These are phyloP conservation scores for Fusarium virguliforme DNA, from an alignment of 2,329 filamentous ascomycete genomes.

Conservation along the genomic window DNA sequence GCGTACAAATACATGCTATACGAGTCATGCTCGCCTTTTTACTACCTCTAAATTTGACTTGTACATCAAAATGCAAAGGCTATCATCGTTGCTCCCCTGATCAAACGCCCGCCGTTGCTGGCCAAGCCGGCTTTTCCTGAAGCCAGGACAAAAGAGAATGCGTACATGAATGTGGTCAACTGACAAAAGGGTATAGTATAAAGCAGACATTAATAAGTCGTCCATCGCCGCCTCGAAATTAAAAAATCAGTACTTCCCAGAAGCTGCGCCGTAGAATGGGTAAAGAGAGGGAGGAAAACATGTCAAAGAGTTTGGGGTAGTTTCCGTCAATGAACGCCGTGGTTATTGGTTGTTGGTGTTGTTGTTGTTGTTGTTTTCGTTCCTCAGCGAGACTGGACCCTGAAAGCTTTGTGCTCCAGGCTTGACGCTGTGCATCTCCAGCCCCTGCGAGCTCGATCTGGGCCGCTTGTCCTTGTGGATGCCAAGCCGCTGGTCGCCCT, in stretches of 20 bases:
- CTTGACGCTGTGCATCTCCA: constrained; percentile 82
- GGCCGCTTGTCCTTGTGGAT: constrained; percentile 57
- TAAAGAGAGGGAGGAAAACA: constrained; percentile 33
- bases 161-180: constrained; percentile 31
- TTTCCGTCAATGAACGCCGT: constrained; percentile 15
- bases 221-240: constrained; percentile 41
- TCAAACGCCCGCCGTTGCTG: constrained; percentile 34
- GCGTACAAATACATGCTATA: constrained; percentile 1
- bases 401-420: constrained; percentile 66
- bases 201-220: constrained; percentile 45
- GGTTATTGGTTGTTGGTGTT: constrained; percentile 46
- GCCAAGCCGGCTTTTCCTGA: constrained; percentile 36
- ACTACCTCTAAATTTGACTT: constrained; percentile 31
- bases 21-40: constrained; percentile 12
- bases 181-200: constrained; percentile 46
- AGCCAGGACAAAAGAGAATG: constrained; percentile 31
- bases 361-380: constrained; percentile 50
- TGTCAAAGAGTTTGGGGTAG: constrained; percentile 19
- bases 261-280: constrained; percentile 42
- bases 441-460: constrained; percentile 75
- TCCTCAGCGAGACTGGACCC: constrained; percentile 66
- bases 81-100: constrained; percentile 12
- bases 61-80: constrained; percentile 21
- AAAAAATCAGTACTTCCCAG: constrained; percentile 47
- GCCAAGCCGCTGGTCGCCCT: constrained; percentile 89